These are phyloP conservation scores for Saussurea involucrata DNA, from an alignment of 129 eudicot genomes.

Conservation along the genomic window DNA sequence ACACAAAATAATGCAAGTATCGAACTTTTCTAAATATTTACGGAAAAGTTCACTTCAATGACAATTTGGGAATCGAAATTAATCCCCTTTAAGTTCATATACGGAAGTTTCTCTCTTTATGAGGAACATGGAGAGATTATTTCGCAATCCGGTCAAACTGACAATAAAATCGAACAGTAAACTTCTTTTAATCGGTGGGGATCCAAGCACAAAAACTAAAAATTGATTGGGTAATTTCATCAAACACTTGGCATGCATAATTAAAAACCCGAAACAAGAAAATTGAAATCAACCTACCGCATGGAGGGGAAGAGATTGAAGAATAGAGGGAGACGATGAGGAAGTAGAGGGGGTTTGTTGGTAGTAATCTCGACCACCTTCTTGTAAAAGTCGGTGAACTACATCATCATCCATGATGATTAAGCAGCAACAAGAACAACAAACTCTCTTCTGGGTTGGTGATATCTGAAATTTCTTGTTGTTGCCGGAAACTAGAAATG, in stretches of 20 bases:
- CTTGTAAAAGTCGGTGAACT: conserved; percentile 78
- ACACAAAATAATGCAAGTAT: conserved; percentile 16
- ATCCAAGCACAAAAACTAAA: conserved; percentile 3
- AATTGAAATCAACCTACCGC: conserved; percentile 49
- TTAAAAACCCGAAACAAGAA: not conserved
- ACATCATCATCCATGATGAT: conserved; percentile 80
- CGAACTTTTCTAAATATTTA: not conserved
- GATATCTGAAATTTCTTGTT: conserved; percentile 14
- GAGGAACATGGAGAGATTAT: not conserved
- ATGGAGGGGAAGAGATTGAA: conserved; percentile 95
- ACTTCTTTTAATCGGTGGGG: not conserved
- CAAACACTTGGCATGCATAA: conserved; percentile 27
- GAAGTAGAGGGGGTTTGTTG: conserved; percentile 86
- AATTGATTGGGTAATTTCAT: conserved; percentile 17
- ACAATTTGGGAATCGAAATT: not conserved
- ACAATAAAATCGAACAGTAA: not conserved
- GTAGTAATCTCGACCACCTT: conserved; percentile 90
- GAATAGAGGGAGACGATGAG: conserved; percentile 85
- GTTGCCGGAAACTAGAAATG: conserved; percentile 18
- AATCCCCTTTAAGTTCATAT: conserved; percentile 8
- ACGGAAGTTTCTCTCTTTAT: not conserved
- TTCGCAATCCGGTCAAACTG: not conserved
- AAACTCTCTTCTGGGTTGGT: conserved; percentile 2
- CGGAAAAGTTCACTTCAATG: not conserved
- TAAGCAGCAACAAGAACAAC: not conserved